These are phyloP conservation scores for Neospora caninum DNA, from an alignment of 169 alveolate species.

Conservation along the genomic window DNA sequence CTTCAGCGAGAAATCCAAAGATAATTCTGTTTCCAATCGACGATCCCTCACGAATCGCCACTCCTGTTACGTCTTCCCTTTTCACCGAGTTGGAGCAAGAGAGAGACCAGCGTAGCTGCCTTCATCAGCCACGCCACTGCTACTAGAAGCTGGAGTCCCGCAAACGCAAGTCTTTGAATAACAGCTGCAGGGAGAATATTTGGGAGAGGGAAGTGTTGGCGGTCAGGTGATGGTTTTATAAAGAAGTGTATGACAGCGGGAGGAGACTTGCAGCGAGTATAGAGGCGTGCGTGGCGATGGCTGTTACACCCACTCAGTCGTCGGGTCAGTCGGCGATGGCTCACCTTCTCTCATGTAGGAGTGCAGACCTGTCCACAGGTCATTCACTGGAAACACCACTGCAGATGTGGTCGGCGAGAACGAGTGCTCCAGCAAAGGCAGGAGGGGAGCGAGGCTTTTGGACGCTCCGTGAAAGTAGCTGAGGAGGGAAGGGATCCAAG, in stretches of 20 bases:
- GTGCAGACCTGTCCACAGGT: background rate
- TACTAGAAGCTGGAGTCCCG: background rate
- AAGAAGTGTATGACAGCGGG: background rate
- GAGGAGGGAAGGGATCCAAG: background rate
- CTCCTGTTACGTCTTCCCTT: too few species aligned
- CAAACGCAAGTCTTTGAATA: background rate
- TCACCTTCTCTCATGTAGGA: background rate
- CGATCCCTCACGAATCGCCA: too few species aligned
- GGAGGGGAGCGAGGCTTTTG: background rate
- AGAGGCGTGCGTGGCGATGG: too few species aligned
- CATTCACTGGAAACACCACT: background rate
- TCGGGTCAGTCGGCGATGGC: background rate
- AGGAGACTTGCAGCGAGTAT: background rate
- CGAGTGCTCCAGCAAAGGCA: background rate
- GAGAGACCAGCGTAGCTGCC: background rate
- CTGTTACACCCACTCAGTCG: too few species aligned
- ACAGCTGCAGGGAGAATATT: slow-evolving; percentile 16
- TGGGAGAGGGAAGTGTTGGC: background rate
- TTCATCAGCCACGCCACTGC: slow-evolving; percentile 11
- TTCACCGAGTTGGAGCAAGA: background rate
- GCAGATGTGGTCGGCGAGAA: background rate
- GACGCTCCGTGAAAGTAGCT: background rate
- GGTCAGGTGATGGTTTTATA: too few species aligned
- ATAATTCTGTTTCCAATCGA: too few species aligned
- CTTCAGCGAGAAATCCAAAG: too few species aligned